Conservation (phyloP, 148 eudicot genomes). For the Nyssa sinensis region DNA sequence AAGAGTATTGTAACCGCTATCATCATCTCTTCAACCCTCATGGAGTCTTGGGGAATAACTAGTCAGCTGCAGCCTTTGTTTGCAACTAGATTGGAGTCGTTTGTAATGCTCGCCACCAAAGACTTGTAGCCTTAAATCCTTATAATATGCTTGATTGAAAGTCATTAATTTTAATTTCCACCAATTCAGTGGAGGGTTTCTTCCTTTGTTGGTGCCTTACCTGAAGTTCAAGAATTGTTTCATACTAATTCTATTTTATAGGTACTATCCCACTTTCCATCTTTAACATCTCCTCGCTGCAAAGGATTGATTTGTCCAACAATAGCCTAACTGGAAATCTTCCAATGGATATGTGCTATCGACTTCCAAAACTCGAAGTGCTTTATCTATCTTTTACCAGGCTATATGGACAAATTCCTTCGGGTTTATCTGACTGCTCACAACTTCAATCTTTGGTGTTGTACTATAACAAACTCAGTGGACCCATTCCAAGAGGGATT, state of each 20-base stretch:
- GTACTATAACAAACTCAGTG: conserved; percentile 2
- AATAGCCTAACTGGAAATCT: conserved; percentile 16
- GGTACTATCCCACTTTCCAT: not conserved
- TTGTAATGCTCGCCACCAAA: too few species aligned
- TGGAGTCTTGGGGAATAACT: too few species aligned
- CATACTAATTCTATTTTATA: not conserved
- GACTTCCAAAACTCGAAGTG: not conserved
- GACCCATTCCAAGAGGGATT: conserved; percentile 11
- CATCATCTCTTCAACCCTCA: too few species aligned
- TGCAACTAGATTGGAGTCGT: too few species aligned
- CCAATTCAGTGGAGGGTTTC: too few species aligned
- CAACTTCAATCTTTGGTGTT: not conserved
- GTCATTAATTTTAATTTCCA: too few species aligned
- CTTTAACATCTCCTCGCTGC: conserved; percentile 20
- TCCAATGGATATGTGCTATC: conserved; percentile 11
- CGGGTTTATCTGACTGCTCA: not conserved
- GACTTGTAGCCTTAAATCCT: too few species aligned
- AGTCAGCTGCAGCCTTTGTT: too few species aligned
- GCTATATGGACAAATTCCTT: not conserved
- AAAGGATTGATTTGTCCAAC: not conserved
- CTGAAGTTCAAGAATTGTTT: too few species aligned
- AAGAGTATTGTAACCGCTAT: too few species aligned
- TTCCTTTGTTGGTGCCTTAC: too few species aligned
- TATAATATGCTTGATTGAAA: too few species aligned
- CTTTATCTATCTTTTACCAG: not conserved